Conservation (phyloP, 78 protist genomes). For the Dictyostelium intermedium region DNA sequence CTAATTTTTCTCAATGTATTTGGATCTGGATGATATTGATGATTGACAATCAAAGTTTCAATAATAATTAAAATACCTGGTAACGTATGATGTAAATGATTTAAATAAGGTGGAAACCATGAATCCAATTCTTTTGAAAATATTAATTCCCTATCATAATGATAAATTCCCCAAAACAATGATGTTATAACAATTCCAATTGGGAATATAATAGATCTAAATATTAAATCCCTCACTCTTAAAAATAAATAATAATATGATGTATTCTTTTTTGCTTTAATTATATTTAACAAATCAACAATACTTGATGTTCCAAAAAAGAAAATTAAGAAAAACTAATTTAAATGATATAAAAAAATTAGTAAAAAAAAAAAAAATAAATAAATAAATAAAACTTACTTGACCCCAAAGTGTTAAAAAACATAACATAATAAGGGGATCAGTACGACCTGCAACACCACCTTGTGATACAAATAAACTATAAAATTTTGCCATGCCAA, state of each 20-base stretch:
- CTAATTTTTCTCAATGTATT: neutral
- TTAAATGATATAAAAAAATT: neutral
- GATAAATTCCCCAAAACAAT: constrained; percentile 53
- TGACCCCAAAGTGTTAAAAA: constrained; percentile 69
- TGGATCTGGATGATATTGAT: constrained; percentile 44
- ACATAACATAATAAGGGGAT: constrained; percentile 19
- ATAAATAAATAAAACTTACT: constrained; percentile 13
- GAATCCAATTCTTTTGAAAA: neutral
- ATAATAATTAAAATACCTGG: constrained; percentile 3
- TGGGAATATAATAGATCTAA: constrained; percentile 62
- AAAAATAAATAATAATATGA: neutral
- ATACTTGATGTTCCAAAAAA: neutral
- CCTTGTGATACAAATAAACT: neutral
- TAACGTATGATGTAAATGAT: constrained; percentile 65
- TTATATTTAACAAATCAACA: constrained; percentile 25
- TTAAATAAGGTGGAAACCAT: constrained; percentile 19
- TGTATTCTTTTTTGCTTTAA: neutral
- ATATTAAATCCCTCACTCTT: constrained; percentile 13
- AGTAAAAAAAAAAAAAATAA: neutral
- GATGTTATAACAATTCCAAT: neutral
- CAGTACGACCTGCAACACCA: neutral
- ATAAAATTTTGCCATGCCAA: neutral
- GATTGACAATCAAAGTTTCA: constrained; percentile 24
- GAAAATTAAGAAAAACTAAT: constrained; percentile 16
- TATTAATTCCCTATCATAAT: constrained; percentile 24